A percentile compares a stretch with the other conserved stretches of the same genome.
These are phyloP conservation scores for Borovskyia barvae DNA, from an alignment of 208 protist species.

Conservation along the genomic window DNA sequence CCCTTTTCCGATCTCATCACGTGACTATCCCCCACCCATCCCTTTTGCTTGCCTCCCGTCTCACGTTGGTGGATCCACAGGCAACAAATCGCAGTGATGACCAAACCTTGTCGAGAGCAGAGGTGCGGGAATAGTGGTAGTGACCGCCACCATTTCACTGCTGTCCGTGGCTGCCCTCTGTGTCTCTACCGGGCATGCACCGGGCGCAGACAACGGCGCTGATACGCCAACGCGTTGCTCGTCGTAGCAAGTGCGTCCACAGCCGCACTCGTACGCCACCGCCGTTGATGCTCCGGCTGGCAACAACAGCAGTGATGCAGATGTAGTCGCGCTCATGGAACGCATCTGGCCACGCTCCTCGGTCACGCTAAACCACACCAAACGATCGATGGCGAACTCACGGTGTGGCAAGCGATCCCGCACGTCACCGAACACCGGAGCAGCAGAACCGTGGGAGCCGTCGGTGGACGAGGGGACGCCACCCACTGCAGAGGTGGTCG, in stretches of 20 bases:
- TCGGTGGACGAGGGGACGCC: not conserved
- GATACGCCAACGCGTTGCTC: too few species aligned
- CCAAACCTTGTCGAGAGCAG: not conserved
- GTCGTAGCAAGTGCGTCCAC: too few species aligned
- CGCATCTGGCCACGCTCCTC: conserved; percentile 5
- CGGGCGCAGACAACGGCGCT: too few species aligned
- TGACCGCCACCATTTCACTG: too few species aligned
- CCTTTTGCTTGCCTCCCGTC: too few species aligned
- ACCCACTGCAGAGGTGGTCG: not conserved
- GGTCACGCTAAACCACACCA: conserved; percentile 23
- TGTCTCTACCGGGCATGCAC: too few species aligned
- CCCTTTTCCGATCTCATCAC: too few species aligned
- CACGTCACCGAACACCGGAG: not conserved
- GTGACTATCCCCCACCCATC: too few species aligned
- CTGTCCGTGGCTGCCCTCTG: too few species aligned
- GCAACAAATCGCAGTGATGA: conserved; percentile 15
- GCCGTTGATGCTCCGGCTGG: not conserved
- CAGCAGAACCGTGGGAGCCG: not conserved
- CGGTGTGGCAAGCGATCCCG: conserved; percentile 4
- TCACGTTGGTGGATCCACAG: not conserved
- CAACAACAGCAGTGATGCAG: too few species aligned
- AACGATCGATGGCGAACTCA: conserved; percentile 19
- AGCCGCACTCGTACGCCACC: not conserved
- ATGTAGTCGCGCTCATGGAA: not conserved
- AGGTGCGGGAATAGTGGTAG: too few species aligned